Evolutionary conservation across 164 flowering plant genomes (phyloP).

Genomic region (Tinospora cordifolia): DNA sequence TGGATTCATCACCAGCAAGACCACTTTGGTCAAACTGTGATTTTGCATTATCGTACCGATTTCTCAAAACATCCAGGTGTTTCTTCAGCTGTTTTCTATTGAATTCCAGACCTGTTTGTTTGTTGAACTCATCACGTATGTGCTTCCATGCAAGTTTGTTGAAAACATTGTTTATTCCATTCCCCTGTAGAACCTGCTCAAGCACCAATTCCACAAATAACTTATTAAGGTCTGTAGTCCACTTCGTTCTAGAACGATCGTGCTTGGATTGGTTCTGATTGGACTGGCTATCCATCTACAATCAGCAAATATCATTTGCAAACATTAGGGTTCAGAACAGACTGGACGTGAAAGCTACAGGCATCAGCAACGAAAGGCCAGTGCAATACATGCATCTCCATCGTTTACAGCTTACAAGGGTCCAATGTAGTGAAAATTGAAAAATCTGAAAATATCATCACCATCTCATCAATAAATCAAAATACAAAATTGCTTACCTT

Average conservation of each 20-base stretch:
- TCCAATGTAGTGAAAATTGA: background rate
- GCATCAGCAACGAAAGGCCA: background rate
- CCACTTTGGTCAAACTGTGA: slow-evolving; percentile 12
- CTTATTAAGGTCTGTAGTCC: slow-evolving; percentile 17
- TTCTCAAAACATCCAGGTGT: slow-evolving; percentile 19
- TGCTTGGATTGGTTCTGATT: slow-evolving; percentile 10
- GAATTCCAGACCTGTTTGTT: slow-evolving; percentile 17
- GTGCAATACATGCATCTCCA: background rate
- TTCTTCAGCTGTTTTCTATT: slow-evolving; percentile 21
- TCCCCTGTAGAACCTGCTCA: slow-evolving; percentile 16
- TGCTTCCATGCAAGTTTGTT: slow-evolving; percentile 19
- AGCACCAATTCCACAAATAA: slow-evolving; percentile 16
- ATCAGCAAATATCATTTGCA: background rate
- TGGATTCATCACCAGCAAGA: slow-evolving; percentile 14
- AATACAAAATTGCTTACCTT: too few species aligned
- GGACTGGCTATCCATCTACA: slow-evolving; percentile 15
- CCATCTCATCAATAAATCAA: too few species aligned
- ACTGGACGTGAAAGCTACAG: background rate
- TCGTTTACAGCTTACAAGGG: background rate
- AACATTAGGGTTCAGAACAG: background rate
- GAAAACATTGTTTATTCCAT: slow-evolving; percentile 8
- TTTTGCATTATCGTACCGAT: slow-evolving; percentile 11
- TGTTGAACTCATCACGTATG: slow-evolving; percentile 17
- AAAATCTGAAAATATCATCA: too few species aligned
- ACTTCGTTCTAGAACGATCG: slow-evolving; percentile 19